Conservation (phyloP, 768 basidiomycete genomes). For the Amanita molliuscula region DNA sequence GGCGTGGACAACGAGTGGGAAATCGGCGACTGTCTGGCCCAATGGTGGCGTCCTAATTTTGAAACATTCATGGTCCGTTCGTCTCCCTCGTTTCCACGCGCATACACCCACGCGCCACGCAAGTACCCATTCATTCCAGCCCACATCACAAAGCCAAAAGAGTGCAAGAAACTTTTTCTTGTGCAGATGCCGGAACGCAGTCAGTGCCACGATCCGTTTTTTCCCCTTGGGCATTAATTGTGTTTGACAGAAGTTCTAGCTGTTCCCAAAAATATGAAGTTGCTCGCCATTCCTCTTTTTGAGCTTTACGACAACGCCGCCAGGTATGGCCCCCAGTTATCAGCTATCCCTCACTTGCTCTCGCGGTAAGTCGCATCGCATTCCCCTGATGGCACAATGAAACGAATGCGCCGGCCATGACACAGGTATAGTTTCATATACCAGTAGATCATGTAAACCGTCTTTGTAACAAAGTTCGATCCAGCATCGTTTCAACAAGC, state of each 20-base stretch:
- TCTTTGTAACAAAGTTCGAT: neutral
- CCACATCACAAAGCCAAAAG: slow-evolving; percentile 96
- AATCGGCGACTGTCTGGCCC: slow-evolving; percentile 91
- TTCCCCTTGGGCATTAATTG: neutral
- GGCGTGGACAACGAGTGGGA: slow-evolving; percentile 89
- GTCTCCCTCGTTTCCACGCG: neutral
- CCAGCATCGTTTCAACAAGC: slow-evolving; percentile 14
- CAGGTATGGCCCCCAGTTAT: slow-evolving; percentile 88
- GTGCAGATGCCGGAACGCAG: slow-evolving; percentile 94
- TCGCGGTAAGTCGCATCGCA: slow-evolving; percentile 46
- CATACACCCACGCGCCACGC: neutral
- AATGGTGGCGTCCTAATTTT: slow-evolving; percentile 98
- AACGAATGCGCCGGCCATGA: slow-evolving; percentile 18
- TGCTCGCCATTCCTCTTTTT: slow-evolving; percentile 91
- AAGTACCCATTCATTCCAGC: slow-evolving; percentile 93
- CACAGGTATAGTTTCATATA: slow-evolving; percentile 77
- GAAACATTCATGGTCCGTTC: slow-evolving; percentile 93
- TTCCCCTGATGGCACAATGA: neutral
- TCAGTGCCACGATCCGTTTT: slow-evolving; percentile 28
- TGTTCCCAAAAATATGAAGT: slow-evolving; percentile 98
- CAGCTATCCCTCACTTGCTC: slow-evolving; percentile 86
- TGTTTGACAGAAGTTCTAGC: slow-evolving; percentile 72
- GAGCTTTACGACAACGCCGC: slow-evolving; percentile 98
- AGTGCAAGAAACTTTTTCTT: slow-evolving; percentile 92
- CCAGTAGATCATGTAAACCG: slow-evolving; percentile 28